These are phyloP conservation scores for Xerocomellus intermedius DNA, from an alignment of 768 basidiomycete genomes.

Conservation along the genomic window DNA sequence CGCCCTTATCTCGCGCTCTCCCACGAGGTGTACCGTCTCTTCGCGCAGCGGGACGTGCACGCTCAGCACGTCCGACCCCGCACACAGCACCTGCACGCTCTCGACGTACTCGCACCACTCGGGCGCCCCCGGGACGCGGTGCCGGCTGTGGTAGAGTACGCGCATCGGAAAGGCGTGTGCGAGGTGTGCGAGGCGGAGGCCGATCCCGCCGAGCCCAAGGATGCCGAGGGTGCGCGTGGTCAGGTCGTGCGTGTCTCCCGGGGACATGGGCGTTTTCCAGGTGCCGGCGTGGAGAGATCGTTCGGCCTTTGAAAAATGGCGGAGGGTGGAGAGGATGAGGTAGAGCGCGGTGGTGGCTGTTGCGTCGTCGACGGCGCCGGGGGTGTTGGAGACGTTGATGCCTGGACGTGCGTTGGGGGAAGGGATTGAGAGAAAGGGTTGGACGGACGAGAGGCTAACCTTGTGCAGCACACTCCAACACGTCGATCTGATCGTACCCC, in stretches of 20 bases:
- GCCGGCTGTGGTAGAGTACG: slow-evolving; percentile 75
- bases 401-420: slow-evolving; percentile 7
- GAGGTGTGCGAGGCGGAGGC: slow-evolving; percentile 65
- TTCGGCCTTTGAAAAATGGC: slow-evolving; percentile 70
- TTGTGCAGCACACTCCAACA: slow-evolving; percentile 65
- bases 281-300: slow-evolving; percentile 45
- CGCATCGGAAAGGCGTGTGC: slow-evolving; percentile 86
- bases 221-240: slow-evolving; percentile 70
- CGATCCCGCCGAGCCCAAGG: slow-evolving; percentile 77
- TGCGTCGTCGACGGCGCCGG: slow-evolving; percentile 85
- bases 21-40: slow-evolving; percentile 73
- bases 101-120: slow-evolving; percentile 78
- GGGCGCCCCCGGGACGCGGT: slow-evolving; percentile 55
- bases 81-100: slow-evolving; percentile 59
- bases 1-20: slow-evolving; percentile 70
- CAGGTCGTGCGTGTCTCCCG: slow-evolving; percentile 56
- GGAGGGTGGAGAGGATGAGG: slow-evolving; percentile 72
- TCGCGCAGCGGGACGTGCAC: slow-evolving; percentile 78
- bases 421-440: background rate
- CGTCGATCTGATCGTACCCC: slow-evolving; percentile 88
- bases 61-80: slow-evolving; percentile 76
- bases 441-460: slow-evolving; percentile 38
- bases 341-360: slow-evolving; percentile 88
- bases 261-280: slow-evolving; percentile 57
- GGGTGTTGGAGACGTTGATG: slow-evolving; percentile 84